Conservation (phyloP, 108 stramenopile species). For the Pseudonitzschia delicatissima region DNA sequence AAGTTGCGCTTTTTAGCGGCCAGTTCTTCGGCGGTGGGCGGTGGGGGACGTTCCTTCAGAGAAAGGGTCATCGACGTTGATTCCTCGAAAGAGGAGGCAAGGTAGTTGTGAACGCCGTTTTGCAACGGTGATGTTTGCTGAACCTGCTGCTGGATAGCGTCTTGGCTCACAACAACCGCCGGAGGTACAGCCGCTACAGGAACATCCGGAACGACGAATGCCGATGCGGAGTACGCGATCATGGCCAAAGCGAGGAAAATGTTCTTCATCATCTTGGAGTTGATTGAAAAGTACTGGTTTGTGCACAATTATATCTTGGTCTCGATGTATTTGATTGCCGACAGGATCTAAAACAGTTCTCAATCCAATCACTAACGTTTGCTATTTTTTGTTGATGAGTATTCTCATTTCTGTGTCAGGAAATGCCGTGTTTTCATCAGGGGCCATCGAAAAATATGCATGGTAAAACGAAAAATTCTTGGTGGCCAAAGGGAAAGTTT, state of each 20-base stretch:
- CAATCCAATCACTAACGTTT: background rate
- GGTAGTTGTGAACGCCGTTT: conserved; percentile 17
- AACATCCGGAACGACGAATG: conserved; percentile 1
- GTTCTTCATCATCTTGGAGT: background rate
- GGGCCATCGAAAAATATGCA: too few species aligned
- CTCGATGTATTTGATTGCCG: background rate
- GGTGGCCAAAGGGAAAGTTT: too few species aligned
- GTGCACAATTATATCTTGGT: background rate
- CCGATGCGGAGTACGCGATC: conserved; percentile 1
- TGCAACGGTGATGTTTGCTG: background rate
- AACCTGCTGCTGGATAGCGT: background rate
- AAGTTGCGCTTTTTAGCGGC: conserved; percentile 81
- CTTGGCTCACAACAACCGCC: background rate
- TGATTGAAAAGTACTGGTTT: background rate
- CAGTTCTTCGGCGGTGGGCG: conserved; percentile 78
- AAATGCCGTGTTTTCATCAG: background rate
- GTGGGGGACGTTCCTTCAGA: conserved; percentile 73
- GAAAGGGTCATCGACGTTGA: conserved; percentile 36
- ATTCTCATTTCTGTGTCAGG: background rate
- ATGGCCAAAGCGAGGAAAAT: background rate
- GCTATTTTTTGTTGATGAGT: background rate
- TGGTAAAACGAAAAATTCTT: too few species aligned
- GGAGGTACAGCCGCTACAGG: background rate
- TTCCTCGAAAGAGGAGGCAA: conserved; percentile 2
- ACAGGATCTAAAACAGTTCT: background rate